A percentile compares a stretch with the other conserved stretches of the same genome.
Evolutionary conservation across 2,329 filamentous ascomycete species (phyloP).

Genomic region (Neoarthrinium moseri): DNA sequence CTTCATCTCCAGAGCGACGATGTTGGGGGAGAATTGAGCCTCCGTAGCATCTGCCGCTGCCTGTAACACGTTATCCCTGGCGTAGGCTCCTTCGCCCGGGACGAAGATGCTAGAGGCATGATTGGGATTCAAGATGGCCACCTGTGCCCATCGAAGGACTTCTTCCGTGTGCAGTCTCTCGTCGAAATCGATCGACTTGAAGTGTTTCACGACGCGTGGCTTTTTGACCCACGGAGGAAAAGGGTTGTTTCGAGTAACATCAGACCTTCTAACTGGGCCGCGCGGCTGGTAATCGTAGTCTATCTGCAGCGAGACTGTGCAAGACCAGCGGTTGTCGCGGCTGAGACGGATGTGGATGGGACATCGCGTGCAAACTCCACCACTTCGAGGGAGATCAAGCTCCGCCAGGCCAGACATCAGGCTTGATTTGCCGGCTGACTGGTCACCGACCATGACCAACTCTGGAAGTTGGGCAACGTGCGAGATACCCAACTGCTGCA

Average conservation of each 20-base stretch:
- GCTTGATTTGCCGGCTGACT: conserved; percentile 79
- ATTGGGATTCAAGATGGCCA: conserved; percentile 71
- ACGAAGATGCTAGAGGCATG: conserved; percentile 51
- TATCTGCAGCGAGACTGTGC: conserved; percentile 63
- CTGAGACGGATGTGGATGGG: conserved; percentile 77
- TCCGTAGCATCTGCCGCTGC: conserved; percentile 41
- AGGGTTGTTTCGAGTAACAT: conserved; percentile 48
- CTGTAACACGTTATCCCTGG: conserved; percentile 33
- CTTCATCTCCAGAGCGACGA: conserved; percentile 73
- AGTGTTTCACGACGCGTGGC: conserved; percentile 48
- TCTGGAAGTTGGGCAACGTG: conserved; percentile 71
- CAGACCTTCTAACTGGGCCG: conserved; percentile 39
- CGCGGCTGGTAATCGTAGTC: conserved; percentile 57
- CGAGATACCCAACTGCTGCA: conserved; percentile 67
- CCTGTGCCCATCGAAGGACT: conserved; percentile 71
- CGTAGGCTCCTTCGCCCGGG: conserved; percentile 44
- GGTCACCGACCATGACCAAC: conserved; percentile 81
- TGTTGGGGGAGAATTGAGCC: conserved; percentile 78
- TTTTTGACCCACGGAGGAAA: conserved; percentile 66
- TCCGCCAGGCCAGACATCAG: conserved; percentile 47
- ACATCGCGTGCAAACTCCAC: conserved; percentile 67
- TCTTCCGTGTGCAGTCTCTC: conserved; percentile 64
- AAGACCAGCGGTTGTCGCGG: conserved; percentile 62
- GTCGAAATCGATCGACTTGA: conserved; percentile 54
- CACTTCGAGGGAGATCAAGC: conserved; percentile 57